Conservation (phyloP, 306 rosid genomes). For the Rosa chinensis region DNA sequence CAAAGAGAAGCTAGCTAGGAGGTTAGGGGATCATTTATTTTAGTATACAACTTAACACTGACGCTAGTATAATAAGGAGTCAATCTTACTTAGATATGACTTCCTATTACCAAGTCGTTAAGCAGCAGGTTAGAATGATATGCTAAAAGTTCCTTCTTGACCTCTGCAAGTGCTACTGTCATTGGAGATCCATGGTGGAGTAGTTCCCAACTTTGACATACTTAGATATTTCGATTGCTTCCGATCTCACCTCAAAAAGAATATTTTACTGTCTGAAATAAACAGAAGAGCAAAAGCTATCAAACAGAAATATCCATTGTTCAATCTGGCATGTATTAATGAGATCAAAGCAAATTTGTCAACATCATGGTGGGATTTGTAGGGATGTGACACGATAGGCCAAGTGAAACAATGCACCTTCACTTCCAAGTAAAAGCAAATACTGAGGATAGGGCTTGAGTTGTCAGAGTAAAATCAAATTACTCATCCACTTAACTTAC, state of each 20-base stretch:
- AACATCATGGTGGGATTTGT: neutral
- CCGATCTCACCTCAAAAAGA: neutral
- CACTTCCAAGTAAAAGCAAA: neutral
- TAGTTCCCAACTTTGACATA: slow-evolving; percentile 1
- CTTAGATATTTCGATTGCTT: neutral
- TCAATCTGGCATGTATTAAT: neutral
- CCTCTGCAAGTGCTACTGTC: slow-evolving; percentile 6
- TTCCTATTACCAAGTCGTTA: neutral
- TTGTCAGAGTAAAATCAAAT: neutral
- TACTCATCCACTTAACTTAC: slow-evolving; percentile 30
- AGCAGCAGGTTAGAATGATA: neutral
- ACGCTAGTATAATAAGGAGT: neutral
- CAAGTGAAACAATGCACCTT: neutral
- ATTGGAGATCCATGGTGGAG: slow-evolving; percentile 8
- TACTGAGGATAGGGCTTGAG: neutral
- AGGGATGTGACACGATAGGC: neutral
- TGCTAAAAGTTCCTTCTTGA: neutral
- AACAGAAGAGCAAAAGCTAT: neutral
- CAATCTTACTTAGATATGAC: neutral
- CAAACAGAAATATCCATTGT: neutral
- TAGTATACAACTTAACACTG: neutral
- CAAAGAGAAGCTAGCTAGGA: neutral
- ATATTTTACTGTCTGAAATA: neutral
- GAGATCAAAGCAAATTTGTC: neutral
- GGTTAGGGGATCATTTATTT: neutral